These are phyloP conservation scores for Starmerella gropengiesseri DNA, from an alignment of 805 yeast species.

Conservation along the genomic window DNA sequence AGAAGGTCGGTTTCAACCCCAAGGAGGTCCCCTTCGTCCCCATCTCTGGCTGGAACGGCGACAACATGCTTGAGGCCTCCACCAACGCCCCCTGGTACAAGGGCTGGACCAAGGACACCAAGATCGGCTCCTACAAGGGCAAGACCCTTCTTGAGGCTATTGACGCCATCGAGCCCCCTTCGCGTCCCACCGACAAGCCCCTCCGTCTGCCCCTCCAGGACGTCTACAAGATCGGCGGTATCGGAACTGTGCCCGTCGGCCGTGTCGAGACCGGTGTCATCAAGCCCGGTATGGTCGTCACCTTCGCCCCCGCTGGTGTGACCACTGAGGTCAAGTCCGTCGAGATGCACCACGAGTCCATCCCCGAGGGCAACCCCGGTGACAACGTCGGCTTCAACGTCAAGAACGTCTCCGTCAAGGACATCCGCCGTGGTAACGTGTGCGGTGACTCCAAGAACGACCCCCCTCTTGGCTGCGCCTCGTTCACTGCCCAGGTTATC, in stretches of 20 bases:
- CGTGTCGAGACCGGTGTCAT: constrained; percentile 88
- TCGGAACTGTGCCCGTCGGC: constrained; percentile 87
- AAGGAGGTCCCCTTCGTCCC: constrained; percentile 95
- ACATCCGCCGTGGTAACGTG: constrained; percentile 87
- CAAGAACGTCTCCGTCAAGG: constrained; percentile 82
- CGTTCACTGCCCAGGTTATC: constrained; percentile 78
- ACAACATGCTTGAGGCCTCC: constrained; percentile 80
- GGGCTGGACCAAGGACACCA: constrained; percentile 75
- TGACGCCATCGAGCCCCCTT: constrained; percentile 70
- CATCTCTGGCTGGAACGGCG: constrained; percentile 88
- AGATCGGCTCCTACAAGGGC: constrained; percentile 60
- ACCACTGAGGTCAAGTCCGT: constrained; percentile 85
- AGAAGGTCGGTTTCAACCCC: constrained; percentile 99
- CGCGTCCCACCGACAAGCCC: constrained; percentile 76
- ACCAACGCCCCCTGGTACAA: constrained; percentile 79
- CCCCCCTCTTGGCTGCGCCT: constrained; percentile 68
- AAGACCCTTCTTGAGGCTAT: constrained; percentile 78
- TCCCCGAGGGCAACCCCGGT: constrained; percentile 75
- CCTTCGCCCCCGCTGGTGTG: constrained; percentile 84
- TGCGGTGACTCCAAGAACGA: constrained; percentile 84
- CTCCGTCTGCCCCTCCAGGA: constrained; percentile 84
- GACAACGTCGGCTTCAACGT: constrained; percentile 87
- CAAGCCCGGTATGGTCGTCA: constrained; percentile 83
- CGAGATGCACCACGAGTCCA: constrained; percentile 78
- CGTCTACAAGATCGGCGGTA: constrained; percentile 89